Base-by-base conservation (phyloP, 345 rosid genomes). In the Heritiera littoralis region DNA sequence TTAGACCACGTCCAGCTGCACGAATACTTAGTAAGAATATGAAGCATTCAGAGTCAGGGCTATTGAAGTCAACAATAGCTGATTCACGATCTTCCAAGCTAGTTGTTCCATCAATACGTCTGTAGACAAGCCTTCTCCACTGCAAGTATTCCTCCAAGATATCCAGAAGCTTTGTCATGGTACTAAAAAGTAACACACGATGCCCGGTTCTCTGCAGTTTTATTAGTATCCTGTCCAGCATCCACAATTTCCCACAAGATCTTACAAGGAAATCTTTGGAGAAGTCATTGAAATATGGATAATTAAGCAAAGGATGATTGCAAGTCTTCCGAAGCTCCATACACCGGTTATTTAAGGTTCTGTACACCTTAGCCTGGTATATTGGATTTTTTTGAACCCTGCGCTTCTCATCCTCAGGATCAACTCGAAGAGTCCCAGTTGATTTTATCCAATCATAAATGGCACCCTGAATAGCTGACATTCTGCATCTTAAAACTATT, bases 1-100 rank as follows among this genome's bases (percentile, higher is more conserved):
- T 97, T 84, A 97, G 99, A 86, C 99, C 99, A 83, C 99, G 88
- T 55, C 99, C 98, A 85, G 99, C 98, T 7, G 99, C 99, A 81
- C 98, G 98, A 75, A 97, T 97, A 76, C 99, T 97, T 52, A 97
- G 97, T 89, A 97, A 83, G 87, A 97, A 97, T 80, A 97, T 94
- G 80, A 97, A 97, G 85, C 97, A 93, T 75, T 94, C 98, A 14
- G 99, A 92, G 76, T 35, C 80, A 66, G 89, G 91, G 83, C 93
- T 88, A 81, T 97, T 97, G 74, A 93, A 97, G 83, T 94, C 99
- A 83, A 97, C 97, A 60, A 97, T 97, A 80, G 99, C 99, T 32
- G 98, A 92, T 85, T 97, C 99, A 81, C 99, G 94, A 87, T 97
- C 99, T 91, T 97, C 99, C 83, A 97, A 86, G 88, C 97, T 97